Conservation (phyloP, 805 yeast species). For the Wickerhamiella alocasiicola region DNA sequence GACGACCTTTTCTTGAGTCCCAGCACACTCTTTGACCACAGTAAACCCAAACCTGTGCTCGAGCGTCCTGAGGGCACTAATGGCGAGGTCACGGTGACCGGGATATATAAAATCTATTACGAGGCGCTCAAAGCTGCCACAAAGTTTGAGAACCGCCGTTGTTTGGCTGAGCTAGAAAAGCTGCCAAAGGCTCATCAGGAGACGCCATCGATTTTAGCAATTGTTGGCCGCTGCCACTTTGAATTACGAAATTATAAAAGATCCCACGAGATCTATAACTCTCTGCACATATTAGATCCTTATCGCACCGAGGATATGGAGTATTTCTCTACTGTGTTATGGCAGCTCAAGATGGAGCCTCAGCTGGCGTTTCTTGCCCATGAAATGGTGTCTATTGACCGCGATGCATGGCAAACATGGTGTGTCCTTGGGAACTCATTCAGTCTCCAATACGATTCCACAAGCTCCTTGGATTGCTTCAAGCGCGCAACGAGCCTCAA, state of each 20-base stretch:
- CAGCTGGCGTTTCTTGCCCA: constrained; percentile 73
- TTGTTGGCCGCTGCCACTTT: constrained; percentile 68
- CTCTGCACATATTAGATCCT: constrained; percentile 56
- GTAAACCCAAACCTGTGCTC: neutral
- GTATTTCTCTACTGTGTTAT: constrained; percentile 71
- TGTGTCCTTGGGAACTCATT: constrained; percentile 81
- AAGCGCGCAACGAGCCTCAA: constrained; percentile 61
- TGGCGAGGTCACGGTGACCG: neutral
- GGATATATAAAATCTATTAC: neutral
- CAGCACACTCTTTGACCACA: neutral
- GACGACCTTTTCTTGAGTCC: constrained; percentile 8
- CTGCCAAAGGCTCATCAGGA: constrained; percentile 49
- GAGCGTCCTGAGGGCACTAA: constrained; percentile 3
- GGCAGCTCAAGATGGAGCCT: constrained; percentile 80
- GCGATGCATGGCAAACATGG: constrained; percentile 76
- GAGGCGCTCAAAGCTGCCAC: constrained; percentile 10
- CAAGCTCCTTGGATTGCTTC: constrained; percentile 81
- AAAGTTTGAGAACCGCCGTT: constrained; percentile 64
- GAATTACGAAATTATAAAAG: constrained; percentile 79
- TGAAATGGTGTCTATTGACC: constrained; percentile 56
- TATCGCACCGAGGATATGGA: constrained; percentile 84
- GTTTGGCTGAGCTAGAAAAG: constrained; percentile 53
- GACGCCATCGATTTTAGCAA: constrained; percentile 78
- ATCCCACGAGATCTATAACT: constrained; percentile 49
- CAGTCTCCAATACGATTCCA: constrained; percentile 71